Evolutionary conservation across 345 rosid species (phyloP).

Genomic region (Cardiospermum halicacabum): DNA sequence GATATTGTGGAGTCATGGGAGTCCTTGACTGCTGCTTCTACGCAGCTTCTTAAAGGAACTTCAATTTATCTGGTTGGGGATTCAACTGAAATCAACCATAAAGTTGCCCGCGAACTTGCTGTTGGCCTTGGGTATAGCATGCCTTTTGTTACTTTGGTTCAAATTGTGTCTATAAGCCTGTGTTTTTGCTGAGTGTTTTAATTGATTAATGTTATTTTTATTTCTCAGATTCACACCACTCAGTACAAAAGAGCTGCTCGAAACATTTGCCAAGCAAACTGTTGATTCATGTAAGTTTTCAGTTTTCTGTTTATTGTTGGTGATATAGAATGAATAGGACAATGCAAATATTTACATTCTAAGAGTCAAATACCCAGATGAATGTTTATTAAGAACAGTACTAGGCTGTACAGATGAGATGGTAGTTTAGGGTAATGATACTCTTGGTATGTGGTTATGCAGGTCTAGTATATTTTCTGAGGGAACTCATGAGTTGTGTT

Average conservation of each 20-base stretch:
- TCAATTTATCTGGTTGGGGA: conserved; percentile 73
- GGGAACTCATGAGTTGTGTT: background rate
- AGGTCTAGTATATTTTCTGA: background rate
- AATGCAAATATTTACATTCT: background rate
- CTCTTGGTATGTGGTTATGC: too few relatives aligned
- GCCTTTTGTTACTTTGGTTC: background rate
- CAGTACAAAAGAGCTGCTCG: conserved; percentile 73
- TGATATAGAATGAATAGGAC: too few relatives aligned
- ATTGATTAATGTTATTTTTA: conserved; percentile 13
- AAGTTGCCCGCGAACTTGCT: conserved; percentile 71
- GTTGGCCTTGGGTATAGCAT: conserved; percentile 73
- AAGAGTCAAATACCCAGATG: too few relatives aligned
- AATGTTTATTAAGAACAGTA: too few relatives aligned
- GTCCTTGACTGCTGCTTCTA: conserved; percentile 65
- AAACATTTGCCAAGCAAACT: conserved; percentile 63
- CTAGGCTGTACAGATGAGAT: too few relatives aligned
- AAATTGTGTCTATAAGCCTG: background rate
- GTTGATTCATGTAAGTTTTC: conserved; percentile 75
- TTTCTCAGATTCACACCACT: conserved; percentile 71
- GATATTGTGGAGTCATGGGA: conserved; percentile 89
- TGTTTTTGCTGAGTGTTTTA: conserved; percentile 7
- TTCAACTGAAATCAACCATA: conserved; percentile 70
- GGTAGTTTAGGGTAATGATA: too few relatives aligned
- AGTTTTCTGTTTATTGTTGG: background rate
- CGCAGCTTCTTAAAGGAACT: conserved; percentile 81